phyloP scores from a whole-genome alignment of 768 basidiomycete species.

The Ephemerocybe angulata region DNA sequence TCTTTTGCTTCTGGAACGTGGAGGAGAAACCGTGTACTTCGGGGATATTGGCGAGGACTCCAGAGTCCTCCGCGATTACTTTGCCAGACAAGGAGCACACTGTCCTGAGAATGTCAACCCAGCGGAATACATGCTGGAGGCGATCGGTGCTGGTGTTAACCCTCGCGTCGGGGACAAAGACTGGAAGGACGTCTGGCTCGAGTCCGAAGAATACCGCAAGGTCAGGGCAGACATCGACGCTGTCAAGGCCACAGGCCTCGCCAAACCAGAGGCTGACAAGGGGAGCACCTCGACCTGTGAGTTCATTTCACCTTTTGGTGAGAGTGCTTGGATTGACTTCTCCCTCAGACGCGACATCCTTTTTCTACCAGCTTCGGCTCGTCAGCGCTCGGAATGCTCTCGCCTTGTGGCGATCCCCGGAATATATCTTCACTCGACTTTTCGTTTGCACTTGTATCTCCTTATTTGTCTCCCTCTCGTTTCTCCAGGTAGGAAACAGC shows the following conservation, averaged over 20 bases:
- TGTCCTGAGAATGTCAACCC: conserved; percentile 81
- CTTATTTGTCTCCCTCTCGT: conserved; percentile 71
- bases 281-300: conserved; percentile 45
- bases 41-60: conserved; percentile 83
- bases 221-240: conserved; percentile 41
- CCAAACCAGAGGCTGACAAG: conserved; percentile 37
- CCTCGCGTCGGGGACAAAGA: conserved; percentile 72
- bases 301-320: conserved; percentile 14
- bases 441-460: conserved; percentile 73
- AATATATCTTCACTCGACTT: conserved; percentile 81
- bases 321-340: not conserved
- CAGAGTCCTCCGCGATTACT: conserved; percentile 66
- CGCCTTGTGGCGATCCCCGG: conserved; percentile 78
- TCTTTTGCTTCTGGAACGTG: conserved; percentile 62
- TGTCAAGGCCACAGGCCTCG: conserved; percentile 47
- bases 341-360: conserved; percentile 63
- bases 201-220: conserved; percentile 55
- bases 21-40: conserved; percentile 92
- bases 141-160: conserved; percentile 35
- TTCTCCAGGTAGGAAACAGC: conserved; percentile 68
- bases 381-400: conserved; percentile 65
- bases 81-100: conserved; percentile 65
- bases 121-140: conserved; percentile 26
- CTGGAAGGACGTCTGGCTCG: conserved; percentile 84
- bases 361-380: conserved; percentile 66